Percentiles rank a stretch among this genome's conserved stretches.
Conservation (phyloP, 805 yeast genomes). For the Priceomyces haplophilus region DNA sequence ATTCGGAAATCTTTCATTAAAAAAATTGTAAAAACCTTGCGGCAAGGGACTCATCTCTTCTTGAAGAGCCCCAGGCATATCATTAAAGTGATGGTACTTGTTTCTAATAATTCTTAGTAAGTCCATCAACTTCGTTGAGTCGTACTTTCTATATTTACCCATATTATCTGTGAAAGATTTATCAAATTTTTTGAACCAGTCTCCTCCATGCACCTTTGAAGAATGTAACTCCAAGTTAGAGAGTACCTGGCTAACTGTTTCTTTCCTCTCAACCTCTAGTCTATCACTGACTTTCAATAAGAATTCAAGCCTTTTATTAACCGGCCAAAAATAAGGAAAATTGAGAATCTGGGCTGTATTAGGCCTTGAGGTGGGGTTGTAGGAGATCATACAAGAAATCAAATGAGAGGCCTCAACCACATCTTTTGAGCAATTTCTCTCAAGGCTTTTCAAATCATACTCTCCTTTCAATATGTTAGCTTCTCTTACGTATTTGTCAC, state of each 20-base stretch:
- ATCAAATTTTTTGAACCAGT: slow-evolving; percentile 81
- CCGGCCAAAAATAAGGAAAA: slow-evolving; percentile 89
- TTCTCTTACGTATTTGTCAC: slow-evolving; percentile 85
- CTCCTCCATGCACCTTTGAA: slow-evolving; percentile 47
- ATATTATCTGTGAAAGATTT: slow-evolving; percentile 71
- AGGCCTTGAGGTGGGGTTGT: slow-evolving; percentile 69
- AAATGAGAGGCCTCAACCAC: slow-evolving; percentile 68
- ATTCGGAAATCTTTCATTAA: slow-evolving; percentile 71
- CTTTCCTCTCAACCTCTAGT: slow-evolving; percentile 79
- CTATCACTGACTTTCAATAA: slow-evolving; percentile 85
- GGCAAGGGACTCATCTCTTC: slow-evolving; percentile 75
- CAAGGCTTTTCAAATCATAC: slow-evolving; percentile 49
- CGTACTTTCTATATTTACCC: slow-evolving; percentile 89
- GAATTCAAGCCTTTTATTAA: slow-evolving; percentile 73
- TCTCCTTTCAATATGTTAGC: slow-evolving; percentile 77
- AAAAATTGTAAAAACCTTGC: slow-evolving; percentile 77
- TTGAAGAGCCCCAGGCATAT: slow-evolving; percentile 68
- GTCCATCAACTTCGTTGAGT: slow-evolving; percentile 75
- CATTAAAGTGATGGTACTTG: slow-evolving; percentile 92
- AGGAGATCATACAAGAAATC: slow-evolving; percentile 66
- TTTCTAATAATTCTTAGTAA: slow-evolving; percentile 85
- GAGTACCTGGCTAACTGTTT: slow-evolving; percentile 67
- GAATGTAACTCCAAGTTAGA: slow-evolving; percentile 54
- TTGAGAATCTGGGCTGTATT: slow-evolving; percentile 61
- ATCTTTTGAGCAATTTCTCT: slow-evolving; percentile 39